A percentile compares a stretch with the other conserved stretches of the same genome.
Evolutionary conservation across 176 grass and related monocot genomes (phyloP).

Genomic region (Leersia perrieri): DNA sequence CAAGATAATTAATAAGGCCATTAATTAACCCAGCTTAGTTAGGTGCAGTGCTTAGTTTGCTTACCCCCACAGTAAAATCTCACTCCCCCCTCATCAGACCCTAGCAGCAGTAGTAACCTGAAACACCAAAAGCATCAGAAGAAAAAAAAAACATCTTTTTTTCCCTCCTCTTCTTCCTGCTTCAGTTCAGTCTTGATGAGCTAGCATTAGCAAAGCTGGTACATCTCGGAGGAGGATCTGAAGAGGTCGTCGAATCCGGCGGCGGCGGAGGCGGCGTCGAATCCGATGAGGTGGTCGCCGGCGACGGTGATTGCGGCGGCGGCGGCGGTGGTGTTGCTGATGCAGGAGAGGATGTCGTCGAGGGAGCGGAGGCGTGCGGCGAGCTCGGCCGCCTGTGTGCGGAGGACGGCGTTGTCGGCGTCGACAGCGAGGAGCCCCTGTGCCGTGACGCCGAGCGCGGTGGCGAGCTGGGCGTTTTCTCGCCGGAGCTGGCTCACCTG

Average conservation of each 20-base stretch:
- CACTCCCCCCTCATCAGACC: background rate
- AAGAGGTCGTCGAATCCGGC: slow-evolving; percentile 37
- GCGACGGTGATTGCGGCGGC: slow-evolving; percentile 18
- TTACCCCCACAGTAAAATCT: slow-evolving; percentile 26
- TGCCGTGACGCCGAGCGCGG: slow-evolving; percentile 54
- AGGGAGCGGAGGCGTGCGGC: slow-evolving; percentile 60
- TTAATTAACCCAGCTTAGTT: slow-evolving; percentile 39
- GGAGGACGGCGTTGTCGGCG: slow-evolving; percentile 83
- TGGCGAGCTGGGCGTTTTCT: slow-evolving; percentile 70
- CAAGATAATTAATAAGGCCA: slow-evolving; percentile 37
- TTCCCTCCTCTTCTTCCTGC: background rate
- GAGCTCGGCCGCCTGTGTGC: slow-evolving; percentile 77
- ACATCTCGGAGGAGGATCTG: slow-evolving; percentile 62
- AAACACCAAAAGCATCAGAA: slow-evolving; percentile 41
- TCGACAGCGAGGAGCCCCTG: slow-evolving; percentile 66
- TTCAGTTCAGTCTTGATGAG: background rate
- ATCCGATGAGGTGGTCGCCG: slow-evolving; percentile 33
- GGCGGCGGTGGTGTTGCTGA: slow-evolving; percentile 38
- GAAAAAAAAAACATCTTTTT: background rate
- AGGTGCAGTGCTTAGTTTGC: slow-evolving; percentile 22
- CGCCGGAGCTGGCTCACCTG: slow-evolving; percentile 63
- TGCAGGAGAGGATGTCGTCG: slow-evolving; percentile 64
- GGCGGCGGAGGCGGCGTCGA: slow-evolving; percentile 30
- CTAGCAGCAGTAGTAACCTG: slow-evolving; percentile 23
- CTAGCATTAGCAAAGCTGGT: slow-evolving; percentile 62